phyloP scores from a whole-genome alignment of 352 stramenopile genomes.

The Phytopythium ostracodes region DNA sequence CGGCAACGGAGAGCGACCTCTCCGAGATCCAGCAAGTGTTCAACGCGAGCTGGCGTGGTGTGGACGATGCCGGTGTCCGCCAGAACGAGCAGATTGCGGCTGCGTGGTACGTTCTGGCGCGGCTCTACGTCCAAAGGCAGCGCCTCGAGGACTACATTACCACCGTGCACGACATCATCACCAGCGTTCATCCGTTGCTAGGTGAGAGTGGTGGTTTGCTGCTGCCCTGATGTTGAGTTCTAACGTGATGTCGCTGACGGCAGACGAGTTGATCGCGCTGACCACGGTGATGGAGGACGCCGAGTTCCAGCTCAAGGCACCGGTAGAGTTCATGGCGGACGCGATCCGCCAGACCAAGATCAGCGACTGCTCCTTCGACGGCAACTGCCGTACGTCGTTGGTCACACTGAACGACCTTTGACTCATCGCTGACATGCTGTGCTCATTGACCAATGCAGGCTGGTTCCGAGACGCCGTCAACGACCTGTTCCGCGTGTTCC shows the following conservation, averaged over 20 bases:
- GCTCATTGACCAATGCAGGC: constrained; percentile 14
- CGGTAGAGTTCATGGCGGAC: constrained; percentile 56
- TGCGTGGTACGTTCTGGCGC: constrained; percentile 41
- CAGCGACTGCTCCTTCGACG: constrained; percentile 47
- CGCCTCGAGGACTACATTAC: constrained; percentile 32
- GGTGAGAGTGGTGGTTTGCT: constrained; percentile 7
- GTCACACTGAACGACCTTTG: background rate
- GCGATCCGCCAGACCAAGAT: constrained; percentile 48
- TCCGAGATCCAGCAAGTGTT: constrained; percentile 39
- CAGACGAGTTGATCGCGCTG: constrained; percentile 31
- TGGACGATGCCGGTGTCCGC: constrained; percentile 29
- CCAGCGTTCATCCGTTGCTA: constrained; percentile 29
- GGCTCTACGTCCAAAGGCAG: constrained; percentile 41
- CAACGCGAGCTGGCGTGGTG: constrained; percentile 46
- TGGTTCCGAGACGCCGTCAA: constrained; percentile 48
- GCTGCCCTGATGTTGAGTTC: too few relatives aligned
- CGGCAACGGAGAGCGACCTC: constrained; percentile 31
- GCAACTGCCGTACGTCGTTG: constrained; percentile 43
- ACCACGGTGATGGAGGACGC: constrained; percentile 45
- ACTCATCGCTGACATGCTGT: background rate
- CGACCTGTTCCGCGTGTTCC: constrained; percentile 37
- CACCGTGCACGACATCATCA: constrained; percentile 27
- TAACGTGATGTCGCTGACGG: background rate
- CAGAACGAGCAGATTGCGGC: constrained; percentile 43
- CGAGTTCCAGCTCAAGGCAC: constrained; percentile 52